phyloP scores from a whole-genome alignment of 2,329 filamentous ascomycete genomes.

The Sporothrix luriei region DNA sequence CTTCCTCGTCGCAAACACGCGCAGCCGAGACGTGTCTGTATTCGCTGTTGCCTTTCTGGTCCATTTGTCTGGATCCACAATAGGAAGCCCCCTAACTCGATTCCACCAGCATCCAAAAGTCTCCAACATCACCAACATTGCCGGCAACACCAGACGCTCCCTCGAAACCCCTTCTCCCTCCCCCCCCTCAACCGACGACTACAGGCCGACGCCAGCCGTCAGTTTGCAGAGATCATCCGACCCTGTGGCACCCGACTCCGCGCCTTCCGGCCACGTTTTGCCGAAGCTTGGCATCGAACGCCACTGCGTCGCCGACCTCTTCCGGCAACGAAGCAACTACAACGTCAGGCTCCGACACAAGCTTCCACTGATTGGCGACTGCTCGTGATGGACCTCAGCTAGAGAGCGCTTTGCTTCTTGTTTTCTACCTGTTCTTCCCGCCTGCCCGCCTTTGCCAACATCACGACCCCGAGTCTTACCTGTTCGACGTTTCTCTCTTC shows the following conservation, averaged over 20 bases:
- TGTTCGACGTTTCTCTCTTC: too few species aligned
- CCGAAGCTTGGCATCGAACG: constrained; percentile 18
- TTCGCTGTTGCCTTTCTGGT: constrained; percentile 25
- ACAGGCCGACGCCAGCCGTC: not conserved
- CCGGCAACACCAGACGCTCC: not conserved
- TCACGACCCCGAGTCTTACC: not conserved
- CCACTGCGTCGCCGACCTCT: constrained; percentile 6
- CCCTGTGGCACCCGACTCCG: constrained; percentile 12
- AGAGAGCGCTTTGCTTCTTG: constrained; percentile 13
- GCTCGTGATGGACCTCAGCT: constrained; percentile 21
- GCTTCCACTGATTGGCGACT: not conserved
- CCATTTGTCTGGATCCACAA: not conserved
- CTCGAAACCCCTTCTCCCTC: not conserved
- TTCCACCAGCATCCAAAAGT: not conserved
- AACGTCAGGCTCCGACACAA: not conserved
- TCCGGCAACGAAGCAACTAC: not conserved
- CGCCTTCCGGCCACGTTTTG: constrained; percentile 24
- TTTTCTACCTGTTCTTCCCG: not conserved
- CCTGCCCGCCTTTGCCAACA: not conserved
- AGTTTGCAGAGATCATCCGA: not conserved
- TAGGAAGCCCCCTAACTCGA: not conserved
- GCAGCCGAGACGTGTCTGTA: constrained; percentile 29
- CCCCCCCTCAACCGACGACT: not conserved
- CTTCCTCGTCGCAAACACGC: constrained; percentile 28
- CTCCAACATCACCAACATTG: not conserved